Conservation (phyloP, 2,329 filamentous ascomycete genomes). For the Juglanconis oblonga region DNA sequence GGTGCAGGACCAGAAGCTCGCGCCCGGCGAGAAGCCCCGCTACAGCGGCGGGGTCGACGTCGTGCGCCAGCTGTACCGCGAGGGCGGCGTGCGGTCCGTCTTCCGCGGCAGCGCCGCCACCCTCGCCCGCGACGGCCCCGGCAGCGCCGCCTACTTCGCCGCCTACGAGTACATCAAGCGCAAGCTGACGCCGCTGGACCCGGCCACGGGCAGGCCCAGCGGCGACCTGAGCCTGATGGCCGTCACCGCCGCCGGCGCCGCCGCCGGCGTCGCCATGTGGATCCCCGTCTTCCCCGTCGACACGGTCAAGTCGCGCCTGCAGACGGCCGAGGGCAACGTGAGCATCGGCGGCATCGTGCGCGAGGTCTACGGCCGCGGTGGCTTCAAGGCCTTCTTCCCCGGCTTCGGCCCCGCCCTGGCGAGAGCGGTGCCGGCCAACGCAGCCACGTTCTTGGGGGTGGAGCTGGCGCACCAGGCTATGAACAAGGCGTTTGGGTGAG, state of each 20-base stretch:
- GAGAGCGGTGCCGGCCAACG: constrained; percentile 92
- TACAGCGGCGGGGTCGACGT: constrained; percentile 88
- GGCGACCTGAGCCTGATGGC: constrained; percentile 80
- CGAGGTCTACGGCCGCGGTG: constrained; percentile 79
- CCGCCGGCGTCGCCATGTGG: constrained; percentile 97
- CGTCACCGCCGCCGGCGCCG: constrained; percentile 81
- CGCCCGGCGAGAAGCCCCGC: constrained; percentile 86
- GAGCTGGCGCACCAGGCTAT: constrained; percentile 81
- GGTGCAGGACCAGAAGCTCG: constrained; percentile 85
- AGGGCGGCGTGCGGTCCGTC: constrained; percentile 86
- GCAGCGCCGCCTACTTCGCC: constrained; percentile 92
- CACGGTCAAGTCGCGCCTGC: constrained; percentile 90
- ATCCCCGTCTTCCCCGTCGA: constrained; percentile 97
- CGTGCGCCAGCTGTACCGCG: constrained; percentile 86
- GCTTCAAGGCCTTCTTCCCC: constrained; percentile 91
- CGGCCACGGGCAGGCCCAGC: constrained; percentile 64
- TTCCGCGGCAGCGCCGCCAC: constrained; percentile 91
- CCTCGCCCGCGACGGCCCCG: constrained; percentile 88
- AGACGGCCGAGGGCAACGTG: constrained; percentile 84
- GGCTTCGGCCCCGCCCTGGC: constrained; percentile 91
- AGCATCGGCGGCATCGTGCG: constrained; percentile 76
- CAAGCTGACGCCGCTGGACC: constrained; percentile 77
- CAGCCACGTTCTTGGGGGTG: constrained; percentile 87
- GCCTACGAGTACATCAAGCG: constrained; percentile 97
- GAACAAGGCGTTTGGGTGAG: constrained; percentile 66